A percentile compares a stretch with the other conserved stretches of the same genome.
Conservation (phyloP, 305 asterid genomes). For the Fraxinus sp. region DNA sequence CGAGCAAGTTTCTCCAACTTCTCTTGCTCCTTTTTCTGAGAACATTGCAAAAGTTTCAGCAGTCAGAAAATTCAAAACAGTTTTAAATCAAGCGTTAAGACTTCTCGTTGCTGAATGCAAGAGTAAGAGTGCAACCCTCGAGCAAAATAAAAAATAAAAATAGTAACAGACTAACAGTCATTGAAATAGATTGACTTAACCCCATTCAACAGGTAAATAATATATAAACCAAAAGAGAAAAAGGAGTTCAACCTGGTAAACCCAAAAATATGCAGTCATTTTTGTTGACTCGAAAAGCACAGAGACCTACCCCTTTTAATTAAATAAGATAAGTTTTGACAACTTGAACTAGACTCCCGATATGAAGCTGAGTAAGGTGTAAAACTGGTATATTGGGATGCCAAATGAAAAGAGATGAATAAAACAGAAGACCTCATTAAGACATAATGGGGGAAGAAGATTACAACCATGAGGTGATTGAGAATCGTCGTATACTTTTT, state of each 20-base stretch:
- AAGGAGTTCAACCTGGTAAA: not conserved
- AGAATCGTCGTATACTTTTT: not conserved
- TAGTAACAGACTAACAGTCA: too few species aligned
- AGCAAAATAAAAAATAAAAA: not conserved
- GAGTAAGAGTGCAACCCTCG: not conserved
- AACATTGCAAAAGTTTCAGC: constrained; percentile 14
- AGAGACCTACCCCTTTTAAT: not conserved
- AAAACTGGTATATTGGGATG: not conserved
- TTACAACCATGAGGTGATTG: not conserved
- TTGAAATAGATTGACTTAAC: not conserved
- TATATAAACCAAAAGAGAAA: not conserved
- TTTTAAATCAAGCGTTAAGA: not conserved
- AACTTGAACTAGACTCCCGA: not conserved
- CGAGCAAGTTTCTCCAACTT: constrained; percentile 82
- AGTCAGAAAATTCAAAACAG: constrained; percentile 7
- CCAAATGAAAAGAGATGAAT: not conserved
- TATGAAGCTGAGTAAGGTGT: not conserved
- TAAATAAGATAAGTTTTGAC: not conserved
- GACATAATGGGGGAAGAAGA: not conserved
- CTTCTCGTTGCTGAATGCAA: not conserved
- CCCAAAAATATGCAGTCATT: not conserved
- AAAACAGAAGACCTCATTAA: not conserved
- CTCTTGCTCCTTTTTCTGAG: constrained; percentile 82
- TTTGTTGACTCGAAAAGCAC: not conserved
- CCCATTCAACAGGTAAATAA: not conserved